Base-by-base conservation (phyloP, 345 rosid species). In the Mangifera indica region DNA sequence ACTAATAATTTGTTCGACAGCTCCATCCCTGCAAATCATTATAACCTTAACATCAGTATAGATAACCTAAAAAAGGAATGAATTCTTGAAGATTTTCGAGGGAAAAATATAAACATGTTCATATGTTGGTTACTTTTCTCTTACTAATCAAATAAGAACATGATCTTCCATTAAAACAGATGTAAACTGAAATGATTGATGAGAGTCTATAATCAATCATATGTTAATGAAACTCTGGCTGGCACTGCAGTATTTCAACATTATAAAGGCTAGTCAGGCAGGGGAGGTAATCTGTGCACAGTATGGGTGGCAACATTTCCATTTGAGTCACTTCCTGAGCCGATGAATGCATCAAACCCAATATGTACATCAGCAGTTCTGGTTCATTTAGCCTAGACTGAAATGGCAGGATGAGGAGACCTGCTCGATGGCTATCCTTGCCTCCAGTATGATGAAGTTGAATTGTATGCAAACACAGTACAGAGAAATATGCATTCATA, bases 351-450 rank as follows among this genome's bases (percentile, higher is more conserved):
- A 66, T 85, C 87, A 26, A 56, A 24, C 2, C 51, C 75, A 22
- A 51, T 66, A 52, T 61, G 83, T 42, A 24, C 70, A 52, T 71
- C 81, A 59, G 9, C 70, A 45, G 60, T 71, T 21, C 32, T 45
- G 5, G 74, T 69, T 68, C 79, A 37, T 83, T 72, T 54, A 21
- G 61, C 45, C 48, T 73, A 17, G 48, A 61, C 32, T 86, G 81
- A 59, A 80, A 83, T 15, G 94, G 97, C 72, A 91, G 85, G 72
- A 93, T 85, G 20, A 82, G 75, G 65, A 93, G 84, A 69, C 84
- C 71, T 85, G 83, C 81, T 91, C 92, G 51, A 91, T 87, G 3
- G 96, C 94, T 66, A 91, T 75, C 74, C 97, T 84, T 20, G 90
- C 93, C 84, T 93, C 96, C 98, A 91, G 87, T 56, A 72, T 60